Conservation (phyloP, 148 eudicot genomes). For the Rhododendron vialii region DNA sequence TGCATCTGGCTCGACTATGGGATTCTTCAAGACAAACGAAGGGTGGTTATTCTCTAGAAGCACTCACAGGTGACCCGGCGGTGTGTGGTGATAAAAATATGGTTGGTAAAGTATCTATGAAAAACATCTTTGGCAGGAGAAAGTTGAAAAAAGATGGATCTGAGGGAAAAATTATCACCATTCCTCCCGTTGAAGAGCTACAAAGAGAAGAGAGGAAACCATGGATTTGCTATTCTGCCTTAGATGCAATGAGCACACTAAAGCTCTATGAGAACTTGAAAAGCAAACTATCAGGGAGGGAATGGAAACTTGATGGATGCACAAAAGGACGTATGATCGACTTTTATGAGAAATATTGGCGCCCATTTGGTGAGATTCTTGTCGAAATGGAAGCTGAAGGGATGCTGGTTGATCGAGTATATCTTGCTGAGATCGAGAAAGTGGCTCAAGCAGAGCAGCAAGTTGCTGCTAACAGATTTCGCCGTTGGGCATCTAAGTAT, state of each 20-base stretch:
- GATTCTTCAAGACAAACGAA: conserved; percentile 72
- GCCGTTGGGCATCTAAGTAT: conserved; percentile 85
- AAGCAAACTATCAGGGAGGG: conserved; percentile 46
- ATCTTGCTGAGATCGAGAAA: conserved; percentile 83
- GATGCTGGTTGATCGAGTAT: conserved; percentile 77
- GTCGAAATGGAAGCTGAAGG: conserved; percentile 95
- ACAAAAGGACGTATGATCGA: conserved; percentile 57
- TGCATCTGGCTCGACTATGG: conserved; percentile 99
- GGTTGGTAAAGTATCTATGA: conserved; percentile 86
- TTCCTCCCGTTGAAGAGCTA: conserved; percentile 80
- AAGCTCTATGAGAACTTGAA: conserved; percentile 79
- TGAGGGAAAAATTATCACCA: conserved; percentile 61
- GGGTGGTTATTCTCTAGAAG: conserved; percentile 97
- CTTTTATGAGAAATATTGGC: conserved; percentile 75
- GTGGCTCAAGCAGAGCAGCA: conserved; percentile 82
- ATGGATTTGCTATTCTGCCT: conserved; percentile 90
- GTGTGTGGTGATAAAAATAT: conserved; percentile 42
- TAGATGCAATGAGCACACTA: conserved; percentile 87
- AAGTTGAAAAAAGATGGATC: conserved; percentile 83
- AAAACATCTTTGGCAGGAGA: conserved; percentile 78
- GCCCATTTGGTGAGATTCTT: conserved; percentile 88
- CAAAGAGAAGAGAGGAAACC: conserved; percentile 63
- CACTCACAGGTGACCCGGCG: conserved; percentile 61
- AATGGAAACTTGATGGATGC: conserved; percentile 57
- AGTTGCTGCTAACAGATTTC: conserved; percentile 76